These are phyloP conservation scores for Proliferodiscus dingleyae DNA, from an alignment of 2,329 filamentous ascomycete genomes.

Conservation along the genomic window DNA sequence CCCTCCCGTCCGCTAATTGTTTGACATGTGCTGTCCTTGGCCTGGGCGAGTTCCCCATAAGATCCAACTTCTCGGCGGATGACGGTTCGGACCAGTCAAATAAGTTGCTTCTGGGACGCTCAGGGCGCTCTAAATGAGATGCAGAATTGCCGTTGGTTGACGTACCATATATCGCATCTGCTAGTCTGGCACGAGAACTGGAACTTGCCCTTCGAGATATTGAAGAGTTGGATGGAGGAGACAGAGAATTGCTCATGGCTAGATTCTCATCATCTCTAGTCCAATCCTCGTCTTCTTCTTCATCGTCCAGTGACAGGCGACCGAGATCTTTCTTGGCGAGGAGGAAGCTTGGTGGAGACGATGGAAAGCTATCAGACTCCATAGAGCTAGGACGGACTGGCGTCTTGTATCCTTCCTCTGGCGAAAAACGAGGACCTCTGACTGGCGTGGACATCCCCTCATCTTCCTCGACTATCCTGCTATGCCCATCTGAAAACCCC, in stretches of 20 bases:
- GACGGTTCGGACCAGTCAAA: constrained; percentile 75
- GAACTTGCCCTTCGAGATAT: constrained; percentile 50
- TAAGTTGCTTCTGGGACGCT: constrained; percentile 61
- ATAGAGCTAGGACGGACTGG: constrained; percentile 14
- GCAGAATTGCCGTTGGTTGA: constrained; percentile 32
- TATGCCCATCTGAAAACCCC: constrained; percentile 48
- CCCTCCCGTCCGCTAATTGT: constrained; percentile 64
- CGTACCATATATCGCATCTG: constrained; percentile 46
- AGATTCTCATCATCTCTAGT: constrained; percentile 48
- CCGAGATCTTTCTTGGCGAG: constrained; percentile 38
- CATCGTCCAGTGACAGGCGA: constrained; percentile 54
- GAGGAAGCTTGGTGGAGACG: constrained; percentile 30
- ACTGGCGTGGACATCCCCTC: constrained; percentile 50
- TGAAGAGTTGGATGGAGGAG: constrained; percentile 51
- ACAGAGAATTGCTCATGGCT: constrained; percentile 50
- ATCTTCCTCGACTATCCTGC: constrained; percentile 59
- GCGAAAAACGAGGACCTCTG: constrained; percentile 19
- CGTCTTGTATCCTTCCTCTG: constrained; percentile 17
- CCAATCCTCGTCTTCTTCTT: constrained; percentile 63
- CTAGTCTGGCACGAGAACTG: constrained; percentile 49
- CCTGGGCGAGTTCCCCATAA: constrained; percentile 53
- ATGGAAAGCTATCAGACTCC: constrained; percentile 20
- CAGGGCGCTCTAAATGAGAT: constrained; percentile 44
- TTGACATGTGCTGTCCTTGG: constrained; percentile 75
- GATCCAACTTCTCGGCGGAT: constrained; percentile 55